Evolutionary conservation across 2,329 filamentous ascomycete species (phyloP), one percentile per base, ranked within the genome.

Genomic region (Fusarium nisikadoi): DNA sequence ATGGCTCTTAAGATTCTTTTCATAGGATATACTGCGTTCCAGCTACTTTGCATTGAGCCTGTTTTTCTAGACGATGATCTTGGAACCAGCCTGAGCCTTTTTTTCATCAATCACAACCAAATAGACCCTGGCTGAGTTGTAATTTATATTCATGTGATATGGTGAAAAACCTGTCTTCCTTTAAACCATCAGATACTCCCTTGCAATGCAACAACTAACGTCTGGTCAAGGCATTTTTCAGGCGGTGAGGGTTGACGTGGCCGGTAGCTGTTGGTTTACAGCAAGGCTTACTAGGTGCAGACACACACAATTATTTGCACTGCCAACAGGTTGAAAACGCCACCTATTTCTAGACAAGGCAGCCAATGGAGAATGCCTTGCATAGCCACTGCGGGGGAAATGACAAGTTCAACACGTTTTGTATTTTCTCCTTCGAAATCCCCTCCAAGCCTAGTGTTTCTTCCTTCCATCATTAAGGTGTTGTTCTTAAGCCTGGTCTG

Each of bases 311-410:
- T 3, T 1, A n/a, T 38, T 23, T 38, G 19, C 49, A 25, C 5
- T 38, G 49, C 49, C 23, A 38, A 17, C 33, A 38, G 33, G 49
- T 38, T 53, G 23, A 53, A 38, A 53, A 38, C 49, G 31, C 23
- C 49, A 38, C 49, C 23, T n/a, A 53, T 38, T 38, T 52, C 8
- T n/a, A 2, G 3, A 5, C 7, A 6, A 27, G 49, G 4, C 23
- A 38, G 6, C 33, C 23, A 16, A 17, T 9, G 20, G 6, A 50
- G 3, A 53, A 53, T 39, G 35, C 35, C 23, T 53, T 39, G 35
- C 35, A 53, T 38, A 53, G 50, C 50, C 50, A 53, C 50, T 8
- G 31, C 19, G 20, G 35, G 50, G 35, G 10, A 29, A 53, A n/a
- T 14, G 12, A 53, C 25, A 38, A 17, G 20, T 9, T 1, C 25